Evolutionary conservation across 257 asterid species (phyloP), one percentile per base, ranked within the genome.

Genomic region (Phtheirospermum japonicum): DNA sequence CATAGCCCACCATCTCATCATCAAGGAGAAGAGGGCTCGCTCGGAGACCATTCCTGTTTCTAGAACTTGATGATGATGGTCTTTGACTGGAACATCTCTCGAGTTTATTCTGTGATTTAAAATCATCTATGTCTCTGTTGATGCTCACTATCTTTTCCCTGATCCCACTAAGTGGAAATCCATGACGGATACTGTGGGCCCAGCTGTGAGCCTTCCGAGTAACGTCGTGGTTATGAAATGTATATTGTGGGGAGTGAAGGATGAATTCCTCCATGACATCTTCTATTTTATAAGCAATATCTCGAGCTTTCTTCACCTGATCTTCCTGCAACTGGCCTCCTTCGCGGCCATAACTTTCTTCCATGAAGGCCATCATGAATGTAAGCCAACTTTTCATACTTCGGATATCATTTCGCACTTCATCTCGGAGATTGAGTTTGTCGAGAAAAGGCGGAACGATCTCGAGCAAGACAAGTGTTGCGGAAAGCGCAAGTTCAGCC

Each of bases 401-500:
- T 26, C 31, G 0, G 20, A 73, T 55, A 1, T 63, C 67, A 0
- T 14, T n/a, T 16, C 1, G 0, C 48, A 52, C 37, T 0, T 70
- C 61, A 19, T 5, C 43, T 0, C 13, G 31, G 67, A 14, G 37
- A 19, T 34, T 39, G 9, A 18, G 16, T 4, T 59, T 23, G 6
- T 3, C 31, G 10, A 70, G 36, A 10, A 23, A 14, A 1, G 61
- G 59, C 2, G 14, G 2, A 4, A 39, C 48, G 26, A 69, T 3
- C 40, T 59, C n/a, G n/a, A n/a, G n/a, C n/a, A n/a, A 39, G 12
- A 36, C 43, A 37, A 65, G n/a, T 2, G 73, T 61, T 43, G 61
- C 49, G 20, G 17, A 7, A 17, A 77, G 43, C 6, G 79, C 79
- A 52, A 77, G 33, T 53, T 73, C 79, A 1, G 82, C 82, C 82